Evolutionary conservation across 495 filamentous ascomycete species (phyloP), one percentile per base, ranked within the genome.

Genomic region (Ramalina intermedia): DNA sequence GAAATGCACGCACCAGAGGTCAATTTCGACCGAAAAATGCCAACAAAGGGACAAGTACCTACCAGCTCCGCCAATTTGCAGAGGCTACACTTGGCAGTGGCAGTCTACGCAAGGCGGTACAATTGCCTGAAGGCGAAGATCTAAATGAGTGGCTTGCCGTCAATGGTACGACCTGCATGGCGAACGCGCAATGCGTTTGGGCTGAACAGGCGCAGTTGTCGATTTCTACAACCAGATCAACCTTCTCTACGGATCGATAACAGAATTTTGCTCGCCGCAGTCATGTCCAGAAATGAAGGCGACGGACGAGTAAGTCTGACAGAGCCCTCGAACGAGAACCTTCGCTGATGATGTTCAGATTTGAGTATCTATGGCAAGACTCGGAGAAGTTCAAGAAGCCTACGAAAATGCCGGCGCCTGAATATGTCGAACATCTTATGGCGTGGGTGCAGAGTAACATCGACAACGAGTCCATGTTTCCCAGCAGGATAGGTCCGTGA

Each of bases 181-280:
- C 56, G 37, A 55, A 27, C 16, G 13, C 13, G 13, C 23, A 18
- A 17, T 4, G 5, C 16, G 14, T 43, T 2, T 17, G 35, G 29
- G 14, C 37, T 37, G 21, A 49, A 37, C 35, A 27, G 37, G 41
- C 23, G 40, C 56, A 94, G 90, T 98, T 61, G 91, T 98, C 69
- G 91, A 98, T 65, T 98, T 98, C 68, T 98, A 96, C 78, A 98
- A 96, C 69, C 91, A 98, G 65, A 91, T 96, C 65, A 98, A 98
- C 68, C 80, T 98, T 23, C 82, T 98, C 47, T 98, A 98, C 65
- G 91, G 91, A 51, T 89, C 91, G 48, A 96, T 98, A 62, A 98
- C 91, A 47, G 91, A 98, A 59, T 98, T 96, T 68, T 98, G 91
- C 70, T 96, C 91, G 21, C 91, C 91, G 23, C 84, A 85, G 56